phyloP scores from a whole-genome alignment of 208 protist species.

The Acanthamoeba divionensis region DNA sequence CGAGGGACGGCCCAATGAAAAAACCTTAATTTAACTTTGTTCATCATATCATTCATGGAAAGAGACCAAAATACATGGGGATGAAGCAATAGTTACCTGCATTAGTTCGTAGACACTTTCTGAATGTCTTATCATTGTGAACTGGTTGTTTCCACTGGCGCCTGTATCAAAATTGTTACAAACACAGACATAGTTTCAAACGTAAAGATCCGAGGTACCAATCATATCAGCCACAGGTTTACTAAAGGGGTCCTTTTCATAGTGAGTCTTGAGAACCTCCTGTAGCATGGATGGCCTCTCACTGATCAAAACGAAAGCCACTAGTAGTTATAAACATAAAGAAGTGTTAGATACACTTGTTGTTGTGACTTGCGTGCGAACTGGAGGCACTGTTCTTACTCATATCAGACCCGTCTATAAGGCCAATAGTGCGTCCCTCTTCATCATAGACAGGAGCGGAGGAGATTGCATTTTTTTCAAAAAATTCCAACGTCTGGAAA shows the following conservation, averaged over 20 bases:
- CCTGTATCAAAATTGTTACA: background rate
- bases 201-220: background rate
- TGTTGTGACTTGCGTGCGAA: background rate
- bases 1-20: background rate
- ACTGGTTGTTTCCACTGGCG: conserved; percentile 7
- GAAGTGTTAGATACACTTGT: background rate
- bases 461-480: conserved; percentile 14
- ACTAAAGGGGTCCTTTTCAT: conserved; percentile 42
- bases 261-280: conserved; percentile 6
- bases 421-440: conserved; percentile 25
- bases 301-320: conserved; percentile 40
- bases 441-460: conserved; percentile 35
- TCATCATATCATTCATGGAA: too few relatives aligned
- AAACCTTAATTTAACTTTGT: too few relatives aligned
- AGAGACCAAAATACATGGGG: too few relatives aligned
- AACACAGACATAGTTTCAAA: too few relatives aligned
- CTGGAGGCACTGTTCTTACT: background rate
- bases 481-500: background rate
- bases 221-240: conserved; percentile 13
- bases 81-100: too few relatives aligned
- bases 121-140: background rate
- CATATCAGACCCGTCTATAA: background rate
- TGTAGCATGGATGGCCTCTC: background rate
- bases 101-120: background rate
- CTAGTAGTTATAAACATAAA: background rate